Evolutionary conservation across 2,329 filamentous ascomycete genomes (phyloP).

Genomic region (Cladosporium oxysporum): DNA sequence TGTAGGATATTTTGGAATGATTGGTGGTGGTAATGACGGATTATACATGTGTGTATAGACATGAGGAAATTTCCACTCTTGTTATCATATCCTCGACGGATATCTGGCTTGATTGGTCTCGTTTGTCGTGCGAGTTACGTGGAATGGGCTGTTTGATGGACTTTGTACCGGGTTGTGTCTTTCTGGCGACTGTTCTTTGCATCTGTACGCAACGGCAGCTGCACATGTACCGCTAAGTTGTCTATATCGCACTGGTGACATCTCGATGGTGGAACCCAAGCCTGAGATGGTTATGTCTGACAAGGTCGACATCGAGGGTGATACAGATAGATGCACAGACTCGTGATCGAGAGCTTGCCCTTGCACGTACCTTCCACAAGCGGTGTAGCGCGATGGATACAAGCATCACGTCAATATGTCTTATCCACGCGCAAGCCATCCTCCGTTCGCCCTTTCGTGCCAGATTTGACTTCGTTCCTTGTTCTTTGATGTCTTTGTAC

Average conservation of each 20-base stretch:
- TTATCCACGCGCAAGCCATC: background rate
- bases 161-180: background rate
- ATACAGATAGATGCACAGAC: background rate
- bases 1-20: background rate
- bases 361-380: conserved; percentile 1
- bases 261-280: background rate
- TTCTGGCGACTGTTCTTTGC: background rate
- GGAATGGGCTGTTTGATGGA: too few species aligned
- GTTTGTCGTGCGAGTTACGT: too few species aligned
- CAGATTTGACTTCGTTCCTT: background rate
- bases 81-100: background rate
- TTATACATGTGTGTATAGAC: background rate
- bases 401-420: background rate
- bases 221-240: background rate
- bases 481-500: background rate
- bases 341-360: background rate
- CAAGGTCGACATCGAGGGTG: background rate
- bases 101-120: too few species aligned
- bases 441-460: background rate
- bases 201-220: background rate
- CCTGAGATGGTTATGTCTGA: background rate
- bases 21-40: background rate
- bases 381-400: conserved; percentile 1
- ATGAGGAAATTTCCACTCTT: background rate
- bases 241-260: background rate